phyloP scores from a whole-genome alignment of 176 grass and related monocot genomes.

The Themeda triandra region DNA sequence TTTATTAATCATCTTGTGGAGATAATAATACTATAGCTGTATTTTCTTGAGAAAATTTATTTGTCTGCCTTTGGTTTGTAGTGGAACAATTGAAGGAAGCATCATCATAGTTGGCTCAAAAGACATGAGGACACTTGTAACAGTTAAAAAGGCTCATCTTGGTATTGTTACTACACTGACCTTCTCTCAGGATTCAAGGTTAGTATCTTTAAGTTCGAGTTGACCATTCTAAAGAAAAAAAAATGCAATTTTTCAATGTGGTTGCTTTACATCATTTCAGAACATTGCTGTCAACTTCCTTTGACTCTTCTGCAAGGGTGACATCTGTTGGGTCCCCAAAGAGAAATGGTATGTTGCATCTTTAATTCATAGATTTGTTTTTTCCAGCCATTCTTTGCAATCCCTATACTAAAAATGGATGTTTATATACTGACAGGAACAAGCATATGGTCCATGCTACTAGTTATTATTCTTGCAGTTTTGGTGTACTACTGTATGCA shows the following conservation, averaged over 20 bases:
- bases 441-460: conserved; percentile 51
- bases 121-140: conserved; percentile 51
- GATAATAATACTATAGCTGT: neutral
- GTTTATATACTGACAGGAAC: conserved; percentile 54
- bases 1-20: neutral
- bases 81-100: conserved; percentile 82
- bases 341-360: conserved; percentile 40
- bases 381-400: neutral
- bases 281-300: conserved; percentile 77
- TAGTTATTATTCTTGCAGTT: conserved; percentile 65
- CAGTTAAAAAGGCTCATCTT: conserved; percentile 92
- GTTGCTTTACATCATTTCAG: conserved; percentile 35
- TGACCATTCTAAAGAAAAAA: too few species aligned
- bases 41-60: conserved; percentile 8
- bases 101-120: conserved; percentile 52
- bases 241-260: conserved; percentile 4
- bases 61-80: conserved; percentile 31
- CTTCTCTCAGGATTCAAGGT: conserved; percentile 88
- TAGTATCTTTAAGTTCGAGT: conserved; percentile 19
- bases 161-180: conserved; percentile 67
- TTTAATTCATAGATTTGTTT: conserved; percentile 17
- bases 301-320: conserved; percentile 85
- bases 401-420: conserved; percentile 6
- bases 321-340: conserved; percentile 49
- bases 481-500: conserved; percentile 69